Conservation (phyloP, 192 early-diverging fungal genomes). For the Backusella mclennaniae region DNA sequence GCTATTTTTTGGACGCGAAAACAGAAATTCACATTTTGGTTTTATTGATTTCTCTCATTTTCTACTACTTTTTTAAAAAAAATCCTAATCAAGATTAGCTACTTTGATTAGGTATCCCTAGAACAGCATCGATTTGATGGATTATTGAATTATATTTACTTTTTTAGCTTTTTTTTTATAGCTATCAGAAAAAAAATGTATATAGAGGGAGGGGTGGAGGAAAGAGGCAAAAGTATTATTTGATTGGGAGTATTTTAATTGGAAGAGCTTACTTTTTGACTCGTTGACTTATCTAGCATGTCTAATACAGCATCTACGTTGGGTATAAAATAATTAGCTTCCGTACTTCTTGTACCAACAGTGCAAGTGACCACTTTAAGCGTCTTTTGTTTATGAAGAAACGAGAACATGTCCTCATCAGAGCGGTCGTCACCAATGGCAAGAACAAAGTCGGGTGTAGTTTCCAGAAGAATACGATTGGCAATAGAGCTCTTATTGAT, state of each 20-base stretch:
- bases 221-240: not conserved
- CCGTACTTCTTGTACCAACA: slow-evolving; percentile 52
- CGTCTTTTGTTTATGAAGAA: slow-evolving; percentile 47
- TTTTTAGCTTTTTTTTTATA: not conserved
- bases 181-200: not conserved
- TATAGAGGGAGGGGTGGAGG: not conserved
- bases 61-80: too few species aligned
- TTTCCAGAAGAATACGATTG: slow-evolving; percentile 56
- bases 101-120: too few species aligned
- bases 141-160: too few species aligned
- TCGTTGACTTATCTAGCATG: not conserved
- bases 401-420: slow-evolving; percentile 83
- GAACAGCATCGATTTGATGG: not conserved
- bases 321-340: slow-evolving; percentile 52
- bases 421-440: slow-evolving; percentile 74
- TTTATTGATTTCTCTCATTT: too few species aligned
- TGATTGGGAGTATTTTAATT: not conserved
- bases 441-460: slow-evolving; percentile 70
- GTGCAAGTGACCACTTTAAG: slow-evolving; percentile 49
- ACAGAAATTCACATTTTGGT: too few species aligned
- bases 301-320: slow-evolving; percentile 38
- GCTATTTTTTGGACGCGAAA: too few species aligned
- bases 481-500: slow-evolving; percentile 64
- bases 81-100: too few species aligned
- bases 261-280: slow-evolving; percentile 6